A percentile compares a stretch with the other conserved stretches of the same genome.
phyloP scores from a whole-genome alignment of 2,329 filamentous ascomycete genomes.

The Scytalidium lignicola region DNA sequence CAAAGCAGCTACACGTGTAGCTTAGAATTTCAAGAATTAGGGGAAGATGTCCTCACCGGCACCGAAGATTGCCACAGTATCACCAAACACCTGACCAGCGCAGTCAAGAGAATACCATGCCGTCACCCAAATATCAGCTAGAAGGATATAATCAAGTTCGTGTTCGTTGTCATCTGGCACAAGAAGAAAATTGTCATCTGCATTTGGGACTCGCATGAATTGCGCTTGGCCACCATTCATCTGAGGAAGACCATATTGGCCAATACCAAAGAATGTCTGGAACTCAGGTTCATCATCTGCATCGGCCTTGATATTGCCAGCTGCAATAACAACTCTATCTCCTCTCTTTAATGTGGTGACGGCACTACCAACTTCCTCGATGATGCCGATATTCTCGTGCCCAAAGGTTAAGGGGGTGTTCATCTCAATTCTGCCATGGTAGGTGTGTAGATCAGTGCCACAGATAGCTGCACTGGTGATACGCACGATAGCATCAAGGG shows the following conservation, averaged over 20 bases:
- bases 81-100: slow-evolving; percentile 21
- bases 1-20: too few species aligned
- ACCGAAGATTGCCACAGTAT: slow-evolving; percentile 30
- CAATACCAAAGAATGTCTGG: slow-evolving; percentile 36
- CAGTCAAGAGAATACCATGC: slow-evolving; percentile 18
- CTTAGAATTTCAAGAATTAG: not conserved
- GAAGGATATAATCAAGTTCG: slow-evolving; percentile 23
- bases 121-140: slow-evolving; percentile 26
- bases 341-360: slow-evolving; percentile 41
- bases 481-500: slow-evolving; percentile 45
- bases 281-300: slow-evolving; percentile 42
- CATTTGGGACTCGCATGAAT: slow-evolving; percentile 72
- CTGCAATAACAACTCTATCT: slow-evolving; percentile 45
- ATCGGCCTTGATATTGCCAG: slow-evolving; percentile 42
- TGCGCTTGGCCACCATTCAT: slow-evolving; percentile 80
- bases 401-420: slow-evolving; percentile 31
- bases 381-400: slow-evolving; percentile 46
- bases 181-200: slow-evolving; percentile 73
- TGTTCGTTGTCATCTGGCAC: slow-evolving; percentile 47
- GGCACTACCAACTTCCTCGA: slow-evolving; percentile 38
- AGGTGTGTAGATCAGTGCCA: slow-evolving; percentile 50
- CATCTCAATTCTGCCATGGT: slow-evolving; percentile 32
- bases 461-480: slow-evolving; percentile 45
- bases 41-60: slow-evolving; percentile 16
- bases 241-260: not conserved